Evolutionary conservation across 495 filamentous ascomycete genomes (phyloP).

Genomic region (Penicillium odoratum): DNA sequence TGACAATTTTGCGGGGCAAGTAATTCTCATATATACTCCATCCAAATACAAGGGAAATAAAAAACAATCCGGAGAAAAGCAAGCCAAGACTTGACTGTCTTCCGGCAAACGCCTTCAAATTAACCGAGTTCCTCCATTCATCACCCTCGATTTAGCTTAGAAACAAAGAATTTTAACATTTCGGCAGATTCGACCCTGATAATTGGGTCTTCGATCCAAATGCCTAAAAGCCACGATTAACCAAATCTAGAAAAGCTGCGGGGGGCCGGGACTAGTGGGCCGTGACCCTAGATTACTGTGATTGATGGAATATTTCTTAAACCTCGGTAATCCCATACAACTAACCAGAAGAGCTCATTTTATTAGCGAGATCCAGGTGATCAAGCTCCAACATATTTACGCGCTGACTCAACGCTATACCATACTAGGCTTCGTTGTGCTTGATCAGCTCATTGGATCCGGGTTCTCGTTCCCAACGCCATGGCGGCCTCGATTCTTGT

Average conservation of each 20-base stretch:
- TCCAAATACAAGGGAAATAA: neutral
- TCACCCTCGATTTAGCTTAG: neutral
- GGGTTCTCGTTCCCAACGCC: neutral
- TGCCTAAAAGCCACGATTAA: neutral
- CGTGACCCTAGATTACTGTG: conserved; percentile 13
- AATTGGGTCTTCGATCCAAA: neutral
- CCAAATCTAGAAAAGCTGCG: conserved; percentile 1
- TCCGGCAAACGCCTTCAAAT: neutral
- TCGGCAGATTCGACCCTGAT: neutral
- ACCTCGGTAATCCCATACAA: neutral
- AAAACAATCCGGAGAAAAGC: neutral
- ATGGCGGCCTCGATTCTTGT: conserved; percentile 2
- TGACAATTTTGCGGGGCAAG: neutral
- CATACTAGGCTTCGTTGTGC: conserved; percentile 3
- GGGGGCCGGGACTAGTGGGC: conserved; percentile 3
- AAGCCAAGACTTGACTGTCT: neutral
- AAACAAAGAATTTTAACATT: conserved; percentile 2
- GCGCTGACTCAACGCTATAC: neutral
- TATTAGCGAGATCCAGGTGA: neutral
- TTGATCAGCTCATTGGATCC: neutral
- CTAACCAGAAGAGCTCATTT: neutral
- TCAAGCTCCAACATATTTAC: neutral
- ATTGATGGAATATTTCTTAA: conserved; percentile 39
- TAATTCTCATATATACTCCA: conserved; percentile 8
- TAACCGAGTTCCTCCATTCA: neutral